phyloP scores from a whole-genome alignment of 2,329 filamentous ascomycete genomes.

The Anisogramma anomala region DNA sequence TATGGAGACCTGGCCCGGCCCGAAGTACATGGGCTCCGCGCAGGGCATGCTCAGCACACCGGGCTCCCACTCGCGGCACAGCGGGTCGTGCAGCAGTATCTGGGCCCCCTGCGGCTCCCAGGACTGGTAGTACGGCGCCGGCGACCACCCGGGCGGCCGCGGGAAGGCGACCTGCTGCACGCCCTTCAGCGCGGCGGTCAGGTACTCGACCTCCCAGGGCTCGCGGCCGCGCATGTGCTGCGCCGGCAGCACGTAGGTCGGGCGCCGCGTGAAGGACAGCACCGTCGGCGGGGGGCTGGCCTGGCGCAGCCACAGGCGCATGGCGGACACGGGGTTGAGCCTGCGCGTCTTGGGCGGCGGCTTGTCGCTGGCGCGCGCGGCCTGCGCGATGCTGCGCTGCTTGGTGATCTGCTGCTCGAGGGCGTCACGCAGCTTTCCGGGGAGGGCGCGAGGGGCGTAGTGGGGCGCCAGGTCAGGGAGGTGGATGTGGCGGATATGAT shows the following conservation, averaged over 20 bases:
- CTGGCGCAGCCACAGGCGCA: conserved; percentile 1
- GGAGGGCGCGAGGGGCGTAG: conserved; percentile 4
- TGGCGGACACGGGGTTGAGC: not conserved
- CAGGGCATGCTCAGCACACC: conserved; percentile 11
- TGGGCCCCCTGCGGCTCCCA: not conserved
- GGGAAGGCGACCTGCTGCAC: conserved; percentile 4
- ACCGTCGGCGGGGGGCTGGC: conserved; percentile 11
- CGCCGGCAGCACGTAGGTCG: conserved; percentile 10
- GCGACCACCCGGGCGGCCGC: conserved; percentile 6
- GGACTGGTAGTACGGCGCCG: not conserved
- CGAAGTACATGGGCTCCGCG: conserved; percentile 11
- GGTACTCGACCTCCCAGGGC: conserved; percentile 6
- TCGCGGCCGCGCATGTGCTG: not conserved
- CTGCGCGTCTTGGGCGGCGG: not conserved
- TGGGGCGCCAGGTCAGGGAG: conserved; percentile 10
- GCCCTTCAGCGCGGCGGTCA: conserved; percentile 1
- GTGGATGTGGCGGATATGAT: conserved; percentile 11
- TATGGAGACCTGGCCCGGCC: conserved; percentile 11
- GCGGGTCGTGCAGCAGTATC: not conserved
- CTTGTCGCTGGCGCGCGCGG: too few species aligned
- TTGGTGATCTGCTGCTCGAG: conserved; percentile 3
- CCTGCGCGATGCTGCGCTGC: not conserved
- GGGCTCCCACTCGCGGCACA: conserved; percentile 5
- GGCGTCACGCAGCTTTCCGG: conserved; percentile 1
- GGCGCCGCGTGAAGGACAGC: conserved; percentile 11